Base-by-base conservation (phyloP, 2,329 filamentous ascomycete species). In the Aspergillus niger region DNA sequence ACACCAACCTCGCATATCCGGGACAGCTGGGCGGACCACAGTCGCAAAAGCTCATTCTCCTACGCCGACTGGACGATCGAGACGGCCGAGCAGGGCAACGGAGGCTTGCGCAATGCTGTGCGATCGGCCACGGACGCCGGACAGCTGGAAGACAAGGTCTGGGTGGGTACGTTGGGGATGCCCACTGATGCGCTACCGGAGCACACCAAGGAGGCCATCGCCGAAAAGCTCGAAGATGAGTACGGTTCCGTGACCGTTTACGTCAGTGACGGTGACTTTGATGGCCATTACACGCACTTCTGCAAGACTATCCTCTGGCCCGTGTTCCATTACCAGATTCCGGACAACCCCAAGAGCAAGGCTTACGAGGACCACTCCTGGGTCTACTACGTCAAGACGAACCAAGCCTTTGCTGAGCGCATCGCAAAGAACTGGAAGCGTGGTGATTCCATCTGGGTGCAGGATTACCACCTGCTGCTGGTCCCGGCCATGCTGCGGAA, bases 241-340 rank as follows among this genome's bases (percentile, higher is more conserved):
- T 89, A 91, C 74, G 87, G 95, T 67, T 92, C 91, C 69, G 77
- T 96, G 66, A 87, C 90, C 2, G 92, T 97, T 36, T 96, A 90
- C 74, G 90, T 91, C 75, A 90, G 87, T 62, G 94, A 98, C 78
- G 92, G 90, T 72, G 93, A 98, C 76, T 92, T 97, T 72, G 90
- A 97, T 70, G 92, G 93, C 1, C 93, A 97, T 77, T 98, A 98
- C 73, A 87, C 89, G 11, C 93, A 97, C 77, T 98, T 95, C 74
- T 97, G 93, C 87, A 98, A 98, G 80, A 92, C 94, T 13, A 97
- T 98, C 58, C 83, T 98, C 6, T 98, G 94, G 94, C 94, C 94
- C 1, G 93, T 97, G 62, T 96, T 98, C 77, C 93, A 98, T 78
- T 98, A 98, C 76, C 93, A 97, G 77, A 96, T 98, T 61, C 95